phyloP scores from a whole-genome alignment of 2,329 filamentous ascomycete species.

The Colletotrichum theobromicola region DNA sequence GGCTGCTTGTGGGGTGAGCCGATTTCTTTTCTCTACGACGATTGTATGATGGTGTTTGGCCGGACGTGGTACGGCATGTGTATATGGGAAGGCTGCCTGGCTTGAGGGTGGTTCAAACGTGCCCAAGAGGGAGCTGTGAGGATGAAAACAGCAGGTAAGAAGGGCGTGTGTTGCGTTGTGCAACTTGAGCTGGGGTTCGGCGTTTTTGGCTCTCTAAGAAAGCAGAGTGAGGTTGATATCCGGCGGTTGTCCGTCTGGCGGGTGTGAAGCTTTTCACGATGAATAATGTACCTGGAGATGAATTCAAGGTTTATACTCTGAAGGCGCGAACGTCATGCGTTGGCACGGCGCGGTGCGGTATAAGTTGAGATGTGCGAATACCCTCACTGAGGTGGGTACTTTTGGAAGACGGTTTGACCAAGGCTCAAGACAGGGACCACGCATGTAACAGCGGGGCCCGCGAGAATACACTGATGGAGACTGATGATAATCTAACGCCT shows the following conservation, averaged over 20 bases:
- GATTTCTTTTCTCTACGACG: not conserved
- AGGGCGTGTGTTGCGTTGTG: not conserved
- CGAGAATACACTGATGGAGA: no score
- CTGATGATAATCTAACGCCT: not conserved
- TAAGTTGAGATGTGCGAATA: not conserved
- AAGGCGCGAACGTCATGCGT: not conserved
- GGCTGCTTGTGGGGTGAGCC: not conserved
- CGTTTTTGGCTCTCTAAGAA: not conserved
- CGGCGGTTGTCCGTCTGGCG: not conserved
- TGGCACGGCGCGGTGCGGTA: not conserved
- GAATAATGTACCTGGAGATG: not conserved
- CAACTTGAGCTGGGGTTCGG: not conserved
- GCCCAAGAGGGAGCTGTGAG: not conserved
- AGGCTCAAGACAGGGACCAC: no score
- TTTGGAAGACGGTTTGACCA: not conserved
- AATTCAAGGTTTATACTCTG: not conserved
- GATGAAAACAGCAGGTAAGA: not conserved
- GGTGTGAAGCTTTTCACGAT: not conserved
- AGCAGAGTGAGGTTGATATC: conserved; percentile 3
- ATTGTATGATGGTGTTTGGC: not conserved
- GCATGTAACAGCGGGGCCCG: no score
- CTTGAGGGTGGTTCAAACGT: not conserved
- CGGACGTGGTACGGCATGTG: not conserved
- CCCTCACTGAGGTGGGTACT: not conserved
- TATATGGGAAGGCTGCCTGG: not conserved